Evolutionary conservation across 768 basidiomycete genomes (phyloP).

Genomic region (Naematelia aurantialba): DNA sequence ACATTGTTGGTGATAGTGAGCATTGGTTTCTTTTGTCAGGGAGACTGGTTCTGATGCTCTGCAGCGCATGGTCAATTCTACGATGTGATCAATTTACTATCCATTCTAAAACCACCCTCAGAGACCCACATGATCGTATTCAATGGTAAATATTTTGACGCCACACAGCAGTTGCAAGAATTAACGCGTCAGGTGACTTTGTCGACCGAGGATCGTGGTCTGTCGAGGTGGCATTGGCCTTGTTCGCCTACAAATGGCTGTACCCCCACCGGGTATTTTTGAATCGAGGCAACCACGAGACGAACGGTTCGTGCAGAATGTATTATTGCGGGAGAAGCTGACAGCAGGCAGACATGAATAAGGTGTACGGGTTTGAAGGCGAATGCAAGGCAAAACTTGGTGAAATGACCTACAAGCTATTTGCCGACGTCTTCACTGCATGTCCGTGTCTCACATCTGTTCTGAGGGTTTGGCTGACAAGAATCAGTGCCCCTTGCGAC

Average conservation of each 20-base stretch:
- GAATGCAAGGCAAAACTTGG: slow-evolving; percentile 96
- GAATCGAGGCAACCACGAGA: slow-evolving; percentile 86
- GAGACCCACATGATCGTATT: slow-evolving; percentile 64
- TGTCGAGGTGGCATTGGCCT: slow-evolving; percentile 67
- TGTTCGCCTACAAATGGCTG: slow-evolving; percentile 96
- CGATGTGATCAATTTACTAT: slow-evolving; percentile 81
- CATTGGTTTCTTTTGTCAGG: slow-evolving; percentile 46
- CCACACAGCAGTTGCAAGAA: background rate
- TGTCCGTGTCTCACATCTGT: slow-evolving; percentile 58
- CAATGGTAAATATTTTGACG: slow-evolving; percentile 37
- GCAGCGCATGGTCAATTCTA: slow-evolving; percentile 72
- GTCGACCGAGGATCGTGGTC: slow-evolving; percentile 67
- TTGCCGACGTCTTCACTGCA: slow-evolving; percentile 87
- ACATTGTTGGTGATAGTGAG: slow-evolving; percentile 79
- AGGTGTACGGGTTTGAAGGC: slow-evolving; percentile 57
- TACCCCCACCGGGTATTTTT: slow-evolving; percentile 85
- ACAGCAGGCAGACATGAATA: slow-evolving; percentile 72
- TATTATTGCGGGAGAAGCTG: background rate
- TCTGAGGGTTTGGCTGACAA: background rate
- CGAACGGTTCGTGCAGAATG: slow-evolving; percentile 32
- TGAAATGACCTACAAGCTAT: slow-evolving; percentile 92
- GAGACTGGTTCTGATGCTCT: background rate
- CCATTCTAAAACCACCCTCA: slow-evolving; percentile 77
- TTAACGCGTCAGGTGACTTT: slow-evolving; percentile 58
- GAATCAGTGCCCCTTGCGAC: slow-evolving; percentile 82